Conservation (phyloP, 306 rosid genomes). For the Dicorynia guianensis region DNA sequence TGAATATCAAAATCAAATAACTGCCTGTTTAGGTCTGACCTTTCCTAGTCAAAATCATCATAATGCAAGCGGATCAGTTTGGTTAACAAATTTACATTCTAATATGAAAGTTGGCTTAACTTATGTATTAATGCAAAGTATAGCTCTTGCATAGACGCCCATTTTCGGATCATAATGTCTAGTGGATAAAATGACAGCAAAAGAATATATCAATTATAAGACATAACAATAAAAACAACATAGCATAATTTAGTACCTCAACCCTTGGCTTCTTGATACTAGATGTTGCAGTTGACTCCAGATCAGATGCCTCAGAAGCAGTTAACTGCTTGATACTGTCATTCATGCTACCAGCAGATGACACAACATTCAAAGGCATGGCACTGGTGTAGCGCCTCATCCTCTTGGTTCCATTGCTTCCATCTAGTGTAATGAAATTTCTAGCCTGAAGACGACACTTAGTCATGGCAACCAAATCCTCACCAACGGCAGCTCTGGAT, state of each 20-base stretch:
- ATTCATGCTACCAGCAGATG: conserved; percentile 80
- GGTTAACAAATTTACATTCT: neutral
- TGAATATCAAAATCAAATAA: too few relatives aligned
- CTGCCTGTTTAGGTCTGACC: neutral
- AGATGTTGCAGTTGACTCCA: conserved; percentile 94
- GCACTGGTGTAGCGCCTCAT: conserved; percentile 93
- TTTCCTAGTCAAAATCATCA: neutral
- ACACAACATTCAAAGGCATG: conserved; percentile 83
- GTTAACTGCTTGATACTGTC: conserved; percentile 72
- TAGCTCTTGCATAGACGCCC: conserved; percentile 1
- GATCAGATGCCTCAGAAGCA: conserved; percentile 77
- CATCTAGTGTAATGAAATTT: conserved; percentile 81
- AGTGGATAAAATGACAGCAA: conserved; percentile 14
- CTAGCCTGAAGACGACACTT: conserved; percentile 95
- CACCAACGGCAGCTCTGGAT: conserved; percentile 98
- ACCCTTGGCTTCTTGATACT: conserved; percentile 76
- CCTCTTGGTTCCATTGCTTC: conserved; percentile 80
- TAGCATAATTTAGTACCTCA: conserved; percentile 61
- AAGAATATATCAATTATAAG: conserved; percentile 1
- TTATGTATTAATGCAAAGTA: conserved; percentile 13
- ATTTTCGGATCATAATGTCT: neutral
- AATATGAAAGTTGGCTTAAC: neutral
- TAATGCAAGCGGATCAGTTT: neutral
- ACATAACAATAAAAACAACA: neutral
- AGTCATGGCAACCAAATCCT: conserved; percentile 97